Evolutionary conservation across 306 rosid species (phyloP), one percentile per base, ranked within the genome.

Genomic region (Corylus americana): DNA sequence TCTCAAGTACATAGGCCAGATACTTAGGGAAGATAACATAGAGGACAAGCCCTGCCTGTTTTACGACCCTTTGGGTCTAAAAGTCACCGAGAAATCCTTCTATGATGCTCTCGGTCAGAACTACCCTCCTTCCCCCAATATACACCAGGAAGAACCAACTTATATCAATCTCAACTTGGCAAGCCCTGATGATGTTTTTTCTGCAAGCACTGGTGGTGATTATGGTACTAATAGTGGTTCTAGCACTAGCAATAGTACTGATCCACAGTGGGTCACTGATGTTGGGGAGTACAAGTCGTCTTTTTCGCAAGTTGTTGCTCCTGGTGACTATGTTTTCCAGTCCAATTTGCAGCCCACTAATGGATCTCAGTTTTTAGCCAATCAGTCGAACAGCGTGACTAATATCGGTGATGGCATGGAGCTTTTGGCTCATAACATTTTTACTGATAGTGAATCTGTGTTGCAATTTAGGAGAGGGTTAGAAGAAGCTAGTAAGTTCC

Each of bases 191-290:
- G 79, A 53, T 61, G 39, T 1, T 39, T 35, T 58, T 71, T 74
- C 89, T 18, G 57, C 42, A 27, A 55, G 5, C 2, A 59, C 74
- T 42, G 77, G 83, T 31, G 77, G 81, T 35, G 57, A 5, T 71
- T 37, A 67, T 53, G 79, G 79, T 57, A 22, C 22, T 22, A 22
- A 22, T 22, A 22, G 22, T 22, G 22, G 22, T 22, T 22, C 22
- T 22, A 22, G 22, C 22, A 22, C 22, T 58, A 59, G 70, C 57
- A 39, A 0, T 16, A 44, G 25, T 14, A 67, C 48, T 17, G 51
- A 42, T 67, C 7, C 29, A 16, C 27, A 17, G 27, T 39, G 29
- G 72, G 14, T 1, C 20, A 10, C 3, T 9, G 51, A 17, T 67
- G 10, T 17, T 42, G 72, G 25, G 48, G 51, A 42, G 12, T 39